Base-by-base conservation (phyloP, 768 basidiomycete genomes). In the Amanita thiersii region DNA sequence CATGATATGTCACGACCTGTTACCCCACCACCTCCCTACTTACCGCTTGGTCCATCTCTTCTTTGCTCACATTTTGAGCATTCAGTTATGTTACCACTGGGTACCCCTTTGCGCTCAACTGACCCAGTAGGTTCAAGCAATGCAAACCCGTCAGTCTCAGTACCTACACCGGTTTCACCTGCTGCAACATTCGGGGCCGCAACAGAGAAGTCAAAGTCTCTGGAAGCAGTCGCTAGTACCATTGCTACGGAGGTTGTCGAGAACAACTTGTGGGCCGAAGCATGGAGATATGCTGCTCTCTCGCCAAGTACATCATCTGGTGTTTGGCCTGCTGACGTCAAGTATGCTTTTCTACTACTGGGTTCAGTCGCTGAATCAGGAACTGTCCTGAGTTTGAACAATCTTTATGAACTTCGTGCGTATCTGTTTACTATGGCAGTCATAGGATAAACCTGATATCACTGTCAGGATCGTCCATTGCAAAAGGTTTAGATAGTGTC, bases 151-250 rank as follows among this genome's bases (percentile, higher is more conserved):
- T 57, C 65, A 10, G 54, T 59, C 6, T 69, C 66, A 9, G 86
- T 81, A 0, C 86, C 86, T 1, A 91, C 88, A 0, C 88, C 88
- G 1, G 85, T 90, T 2, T 90, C 87, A 0, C 88, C 88, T 14
- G 86, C 84, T 3, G 81, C 83, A 1, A 66, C 68, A 0, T 61
- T 85, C 23, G 81, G 81, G 3, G 70, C 74, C 1, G 64, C 76
- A 1, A 73, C 74, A 3, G 85, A 85, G 54, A 77, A 77, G 47
- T 72, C 75, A 2, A 79, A 76, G 53, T 74, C 75, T 1, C 61
- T 89, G 17, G 86, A 87, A 54, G 73, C 76, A 0, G 75, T 77
- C 1, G 86, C 77, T 3, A 68, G 67, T 36, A 72, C 74, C 30
- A 56, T 88, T 19, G 78, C 79, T 3, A 64, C 60, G 23, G 87